These are phyloP conservation scores for Eucalyptus regnans DNA, from an alignment of 345 rosid genomes.

Conservation along the genomic window DNA sequence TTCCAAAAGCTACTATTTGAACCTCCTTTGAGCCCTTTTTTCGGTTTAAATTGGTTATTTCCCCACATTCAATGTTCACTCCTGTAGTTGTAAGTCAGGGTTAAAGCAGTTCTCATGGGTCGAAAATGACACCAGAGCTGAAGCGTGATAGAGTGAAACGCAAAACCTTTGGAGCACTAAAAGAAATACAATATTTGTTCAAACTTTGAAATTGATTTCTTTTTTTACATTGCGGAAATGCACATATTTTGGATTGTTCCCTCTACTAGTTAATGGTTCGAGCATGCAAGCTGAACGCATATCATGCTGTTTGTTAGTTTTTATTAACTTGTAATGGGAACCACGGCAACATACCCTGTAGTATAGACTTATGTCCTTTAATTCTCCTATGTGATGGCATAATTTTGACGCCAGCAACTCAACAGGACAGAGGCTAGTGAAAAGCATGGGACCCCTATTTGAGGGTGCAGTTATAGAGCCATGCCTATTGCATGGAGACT, in stretches of 20 bases:
- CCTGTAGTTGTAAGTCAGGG: neutral
- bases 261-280: neutral
- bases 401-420: neutral
- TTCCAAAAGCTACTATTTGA: neutral
- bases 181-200: neutral
- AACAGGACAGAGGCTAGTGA: constrained; percentile 62
- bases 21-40: neutral
- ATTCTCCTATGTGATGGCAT: neutral
- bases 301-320: neutral
- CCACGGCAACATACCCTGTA: neutral
- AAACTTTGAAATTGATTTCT: neutral
- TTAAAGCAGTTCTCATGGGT: neutral
- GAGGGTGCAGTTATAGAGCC: constrained; percentile 56
- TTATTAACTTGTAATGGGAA: too few species aligned
- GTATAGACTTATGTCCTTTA: neutral
- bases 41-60: neutral
- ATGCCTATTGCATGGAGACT: constrained; percentile 92
- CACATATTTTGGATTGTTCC: neutral
- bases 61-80: neutral
- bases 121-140: neutral
- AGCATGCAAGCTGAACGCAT: neutral
- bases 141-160: neutral
- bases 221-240: neutral
- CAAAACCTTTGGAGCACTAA: neutral
- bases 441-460: constrained; percentile 67